phyloP scores from a whole-genome alignment of 2,329 filamentous ascomycete species.

The Aspergillus phoenicis region DNA sequence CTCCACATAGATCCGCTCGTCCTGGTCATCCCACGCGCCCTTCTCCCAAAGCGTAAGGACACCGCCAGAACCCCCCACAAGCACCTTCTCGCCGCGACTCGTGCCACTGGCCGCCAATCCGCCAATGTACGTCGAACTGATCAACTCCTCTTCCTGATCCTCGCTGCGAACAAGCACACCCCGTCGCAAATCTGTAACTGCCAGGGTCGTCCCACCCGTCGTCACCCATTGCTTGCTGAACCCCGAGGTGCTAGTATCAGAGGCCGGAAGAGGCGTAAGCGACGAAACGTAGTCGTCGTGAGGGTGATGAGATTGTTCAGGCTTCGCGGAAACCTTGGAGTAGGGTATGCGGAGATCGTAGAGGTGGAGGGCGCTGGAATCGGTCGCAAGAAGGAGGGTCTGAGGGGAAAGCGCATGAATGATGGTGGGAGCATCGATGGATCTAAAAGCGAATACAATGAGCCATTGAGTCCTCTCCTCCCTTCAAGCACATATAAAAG shows the following conservation, averaged over 20 bases:
- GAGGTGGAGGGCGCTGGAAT: conserved; percentile 85
- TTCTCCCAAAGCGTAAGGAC: conserved; percentile 92
- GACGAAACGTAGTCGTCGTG: conserved; percentile 94
- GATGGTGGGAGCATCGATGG: conserved; percentile 73
- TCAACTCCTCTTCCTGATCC: conserved; percentile 89
- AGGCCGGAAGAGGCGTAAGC: conserved; percentile 78
- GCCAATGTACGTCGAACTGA: conserved; percentile 77
- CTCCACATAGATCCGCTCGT: conserved; percentile 81
- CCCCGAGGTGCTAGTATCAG: conserved; percentile 78
- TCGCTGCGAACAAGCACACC: conserved; percentile 88
- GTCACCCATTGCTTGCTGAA: conserved; percentile 94
- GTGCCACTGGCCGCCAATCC: conserved; percentile 69
- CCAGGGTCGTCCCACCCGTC: conserved; percentile 87
- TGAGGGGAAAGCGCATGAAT: conserved; percentile 84
- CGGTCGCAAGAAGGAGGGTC: conserved; percentile 83
- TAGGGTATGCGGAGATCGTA: conserved; percentile 74
- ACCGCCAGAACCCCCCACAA: conserved; percentile 77
- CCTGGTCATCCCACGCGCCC: conserved; percentile 92
- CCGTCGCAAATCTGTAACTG: conserved; percentile 82
- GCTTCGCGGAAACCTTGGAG: conserved; percentile 60
- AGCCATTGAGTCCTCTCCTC: background rate
- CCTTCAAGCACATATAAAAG: background rate
- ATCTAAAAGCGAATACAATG: conserved; percentile 27
- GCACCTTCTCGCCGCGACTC: conserved; percentile 72
- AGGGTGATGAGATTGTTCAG: conserved; percentile 78